Percentiles rank a stretch among this genome's conserved stretches.
Conservation (phyloP, 2,329 filamentous ascomycete species). For the Trichoderma sp. region DNA sequence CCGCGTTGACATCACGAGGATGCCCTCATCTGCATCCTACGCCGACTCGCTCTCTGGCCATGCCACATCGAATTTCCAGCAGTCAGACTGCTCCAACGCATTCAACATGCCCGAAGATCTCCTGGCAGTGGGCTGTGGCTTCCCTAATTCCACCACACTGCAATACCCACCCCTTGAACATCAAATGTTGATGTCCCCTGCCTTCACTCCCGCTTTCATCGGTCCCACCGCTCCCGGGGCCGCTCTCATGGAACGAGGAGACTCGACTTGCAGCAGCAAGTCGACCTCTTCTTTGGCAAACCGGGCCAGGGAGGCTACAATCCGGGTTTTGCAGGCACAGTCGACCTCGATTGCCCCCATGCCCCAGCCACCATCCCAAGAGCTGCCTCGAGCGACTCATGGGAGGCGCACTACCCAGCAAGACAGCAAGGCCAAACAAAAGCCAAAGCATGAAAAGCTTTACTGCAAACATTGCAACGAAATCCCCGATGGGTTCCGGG, state of each 20-base stretch:
- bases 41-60: slow-evolving; percentile 24
- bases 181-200: slow-evolving; percentile 30
- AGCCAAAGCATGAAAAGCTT: slow-evolving; percentile 69
- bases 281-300: slow-evolving; percentile 46
- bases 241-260: slow-evolving; percentile 44
- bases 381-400: slow-evolving; percentile 3
- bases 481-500: slow-evolving; percentile 75
- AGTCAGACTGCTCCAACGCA: slow-evolving; percentile 23
- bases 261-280: slow-evolving; percentile 25
- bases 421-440: slow-evolving; percentile 42
- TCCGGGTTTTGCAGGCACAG: slow-evolving; percentile 42
- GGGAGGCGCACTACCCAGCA: slow-evolving; percentile 30
- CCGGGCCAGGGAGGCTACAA: slow-evolving; percentile 48
- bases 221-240: slow-evolving; percentile 25
- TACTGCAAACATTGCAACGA: slow-evolving; percentile 69
- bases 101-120: slow-evolving; percentile 27
- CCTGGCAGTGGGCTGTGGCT: slow-evolving; percentile 41
- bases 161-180: slow-evolving; percentile 33
- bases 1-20: slow-evolving; percentile 38
- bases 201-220: slow-evolving; percentile 34
- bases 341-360: slow-evolving; percentile 45
- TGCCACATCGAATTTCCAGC: slow-evolving; percentile 25
- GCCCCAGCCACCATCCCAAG: slow-evolving; percentile 30
- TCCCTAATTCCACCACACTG: slow-evolving; percentile 25
- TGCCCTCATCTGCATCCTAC: slow-evolving; percentile 40